Percentiles rank a stretch among this genome's conserved stretches.
Evolutionary conservation across 2,329 filamentous ascomycete genomes (phyloP).

Genomic region (Boeremia lycopersici): DNA sequence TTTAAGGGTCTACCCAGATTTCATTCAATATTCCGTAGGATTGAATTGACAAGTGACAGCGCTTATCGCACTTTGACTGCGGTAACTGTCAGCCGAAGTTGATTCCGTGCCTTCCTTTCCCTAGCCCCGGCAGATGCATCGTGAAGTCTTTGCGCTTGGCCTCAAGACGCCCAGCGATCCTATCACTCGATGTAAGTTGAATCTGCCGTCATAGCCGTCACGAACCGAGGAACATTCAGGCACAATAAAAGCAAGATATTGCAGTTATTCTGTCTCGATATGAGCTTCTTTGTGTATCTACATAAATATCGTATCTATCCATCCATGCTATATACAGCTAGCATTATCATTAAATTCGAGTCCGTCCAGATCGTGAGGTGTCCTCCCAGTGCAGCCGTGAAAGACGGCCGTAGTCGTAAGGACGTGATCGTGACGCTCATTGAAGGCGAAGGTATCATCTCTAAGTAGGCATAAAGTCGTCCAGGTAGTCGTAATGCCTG

Average conservation of each 20-base stretch:
- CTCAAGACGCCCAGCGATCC: neutral
- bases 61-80: conserved; percentile 25
- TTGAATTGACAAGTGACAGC: conserved; percentile 15
- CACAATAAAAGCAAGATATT: too few relatives aligned
- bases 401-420: conserved; percentile 22
- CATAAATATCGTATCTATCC: conserved; percentile 11
- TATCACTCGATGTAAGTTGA: neutral
- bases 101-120: neutral
- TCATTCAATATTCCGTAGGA: neutral
- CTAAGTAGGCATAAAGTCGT: conserved; percentile 24
- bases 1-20: neutral
- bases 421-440: conserved; percentile 37
- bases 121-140: neutral
- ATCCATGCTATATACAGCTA: conserved; percentile 9
- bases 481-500: conserved; percentile 13
- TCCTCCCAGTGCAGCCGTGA: conserved; percentile 11
- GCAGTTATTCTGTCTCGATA: neutral
- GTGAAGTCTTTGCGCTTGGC: conserved; percentile 4
- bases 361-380: conserved; percentile 4
- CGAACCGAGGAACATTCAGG: neutral
- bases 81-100: conserved; percentile 9
- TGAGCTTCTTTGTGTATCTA: neutral
- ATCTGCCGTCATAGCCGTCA: conserved; percentile 3
- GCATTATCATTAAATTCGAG: conserved; percentile 24
- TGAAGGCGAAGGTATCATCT: conserved; percentile 37